phyloP scores from a whole-genome alignment of 2,329 filamentous ascomycete species.

The Amauroascus verrucosus region DNA sequence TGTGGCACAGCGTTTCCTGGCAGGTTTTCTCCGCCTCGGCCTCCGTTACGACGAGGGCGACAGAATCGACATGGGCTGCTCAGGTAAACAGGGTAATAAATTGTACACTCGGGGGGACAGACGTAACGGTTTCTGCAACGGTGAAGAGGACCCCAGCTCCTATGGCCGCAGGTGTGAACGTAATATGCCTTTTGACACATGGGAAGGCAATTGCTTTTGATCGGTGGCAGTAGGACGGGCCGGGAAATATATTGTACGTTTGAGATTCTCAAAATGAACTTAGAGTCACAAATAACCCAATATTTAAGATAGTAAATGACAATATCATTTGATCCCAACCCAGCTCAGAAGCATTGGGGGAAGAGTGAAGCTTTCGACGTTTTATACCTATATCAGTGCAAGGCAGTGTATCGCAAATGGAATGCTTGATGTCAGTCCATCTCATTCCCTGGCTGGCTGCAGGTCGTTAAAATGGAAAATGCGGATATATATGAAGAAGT shows the following conservation, averaged over 20 bases:
- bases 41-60: constrained; percentile 8
- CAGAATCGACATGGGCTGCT: constrained; percentile 16
- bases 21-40: neutral
- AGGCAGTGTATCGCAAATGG: neutral
- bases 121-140: constrained; percentile 17
- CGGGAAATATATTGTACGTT: neutral
- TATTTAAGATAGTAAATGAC: neutral
- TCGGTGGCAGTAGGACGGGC: neutral
- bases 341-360: neutral
- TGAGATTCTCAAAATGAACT: neutral
- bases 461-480: neutral
- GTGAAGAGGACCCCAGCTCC: constrained; percentile 16
- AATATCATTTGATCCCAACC: neutral
- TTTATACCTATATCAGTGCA: constrained; percentile 8
- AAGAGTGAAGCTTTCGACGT: constrained; percentile 3
- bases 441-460: constrained; percentile 7
- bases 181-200: constrained; percentile 18
- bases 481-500: constrained; percentile 4
- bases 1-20: neutral
- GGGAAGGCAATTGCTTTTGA: neutral
- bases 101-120: constrained; percentile 12
- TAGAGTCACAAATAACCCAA: neutral
- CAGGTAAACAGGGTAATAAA: constrained; percentile 13
- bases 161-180: constrained; percentile 17
- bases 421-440: constrained; percentile 7